Evolutionary conservation across 1,139 yeast species (phyloP).

Genomic region (Diutina pseudorugosa): DNA sequence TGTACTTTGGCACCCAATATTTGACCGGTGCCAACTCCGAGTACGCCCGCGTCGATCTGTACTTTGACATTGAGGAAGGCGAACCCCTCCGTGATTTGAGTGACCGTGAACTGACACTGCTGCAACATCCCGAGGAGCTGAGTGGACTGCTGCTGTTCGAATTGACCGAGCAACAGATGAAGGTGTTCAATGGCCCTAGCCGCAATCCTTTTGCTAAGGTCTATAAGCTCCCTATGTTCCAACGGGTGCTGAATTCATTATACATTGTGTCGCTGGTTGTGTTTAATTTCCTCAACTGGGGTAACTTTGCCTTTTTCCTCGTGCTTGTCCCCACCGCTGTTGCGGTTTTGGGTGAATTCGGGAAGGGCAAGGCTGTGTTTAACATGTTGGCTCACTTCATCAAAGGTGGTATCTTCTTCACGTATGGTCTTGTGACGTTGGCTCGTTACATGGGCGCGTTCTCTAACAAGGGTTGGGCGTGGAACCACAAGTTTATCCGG

Average conservation of each 20-base stretch:
- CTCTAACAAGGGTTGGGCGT: conserved; percentile 71
- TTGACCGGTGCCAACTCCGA: not conserved
- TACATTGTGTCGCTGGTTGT: conserved; percentile 21
- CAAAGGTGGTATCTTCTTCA: conserved; percentile 84
- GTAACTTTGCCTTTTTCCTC: conserved; percentile 48
- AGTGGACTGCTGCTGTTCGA: not conserved
- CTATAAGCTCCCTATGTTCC: conserved; percentile 7
- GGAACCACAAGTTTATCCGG: conserved; percentile 53
- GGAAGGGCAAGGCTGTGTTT: conserved; percentile 54
- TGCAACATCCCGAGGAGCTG: not conserved
- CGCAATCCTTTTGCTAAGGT: not conserved
- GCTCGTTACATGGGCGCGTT: conserved; percentile 84
- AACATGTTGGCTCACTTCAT: conserved; percentile 89
- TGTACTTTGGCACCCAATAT: not conserved
- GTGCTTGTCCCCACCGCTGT: conserved; percentile 62
- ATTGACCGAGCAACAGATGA: not conserved
- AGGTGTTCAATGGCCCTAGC: not conserved
- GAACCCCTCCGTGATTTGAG: not conserved
- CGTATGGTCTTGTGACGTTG: conserved; percentile 62
- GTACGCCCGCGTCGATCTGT: not conserved
- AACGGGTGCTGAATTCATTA: conserved; percentile 14
- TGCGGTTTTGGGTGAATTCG: conserved; percentile 61
- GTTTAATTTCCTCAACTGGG: conserved; percentile 50
- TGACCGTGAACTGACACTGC: not conserved
- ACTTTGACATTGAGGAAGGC: conserved; percentile 1